phyloP scores from a whole-genome alignment of 768 basidiomycete species.

The Pleurotus tuber-regium region DNA sequence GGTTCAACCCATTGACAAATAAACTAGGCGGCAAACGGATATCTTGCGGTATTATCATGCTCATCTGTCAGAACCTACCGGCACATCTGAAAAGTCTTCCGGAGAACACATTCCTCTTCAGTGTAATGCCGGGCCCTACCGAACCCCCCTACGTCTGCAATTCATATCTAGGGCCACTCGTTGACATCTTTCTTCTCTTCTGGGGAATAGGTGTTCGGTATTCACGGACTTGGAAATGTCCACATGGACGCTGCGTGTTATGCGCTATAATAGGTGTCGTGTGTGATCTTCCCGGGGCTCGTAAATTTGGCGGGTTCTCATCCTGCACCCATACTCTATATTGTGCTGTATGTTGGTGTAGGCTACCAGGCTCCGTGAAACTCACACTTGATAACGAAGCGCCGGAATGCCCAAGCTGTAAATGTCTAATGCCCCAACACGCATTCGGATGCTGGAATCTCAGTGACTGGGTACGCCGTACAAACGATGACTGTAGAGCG shows the following conservation, averaged over 20 bases:
- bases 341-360: constrained; percentile 17
- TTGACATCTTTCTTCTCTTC: constrained; percentile 23
- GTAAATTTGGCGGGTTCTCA: constrained; percentile 22
- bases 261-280: constrained; percentile 25
- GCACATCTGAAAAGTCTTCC: constrained; percentile 21
- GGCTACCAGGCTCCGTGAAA: background rate
- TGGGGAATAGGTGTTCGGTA: constrained; percentile 31
- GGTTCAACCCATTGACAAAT: constrained; percentile 32
- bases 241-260: constrained; percentile 18
- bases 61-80: constrained; percentile 37
- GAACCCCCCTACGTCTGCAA: constrained; percentile 28
- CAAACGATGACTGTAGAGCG: constrained; percentile 8
- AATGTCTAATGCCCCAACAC: background rate
- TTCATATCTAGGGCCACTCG: constrained; percentile 22
- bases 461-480: constrained; percentile 14
- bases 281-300: constrained; percentile 34
- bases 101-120: constrained; percentile 33
- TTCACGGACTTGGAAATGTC: constrained; percentile 14
- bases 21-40: constrained; percentile 21
- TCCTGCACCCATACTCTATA: constrained; percentile 14
- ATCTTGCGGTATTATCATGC: constrained; percentile 28
- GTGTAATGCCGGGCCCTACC: constrained; percentile 33
- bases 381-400: background rate
- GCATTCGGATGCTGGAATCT: constrained; percentile 12
- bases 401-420: background rate